These are phyloP conservation scores for Coemansia sp. DNA, from an alignment of 192 early-diverging fungal genomes.

Conservation along the genomic window DNA sequence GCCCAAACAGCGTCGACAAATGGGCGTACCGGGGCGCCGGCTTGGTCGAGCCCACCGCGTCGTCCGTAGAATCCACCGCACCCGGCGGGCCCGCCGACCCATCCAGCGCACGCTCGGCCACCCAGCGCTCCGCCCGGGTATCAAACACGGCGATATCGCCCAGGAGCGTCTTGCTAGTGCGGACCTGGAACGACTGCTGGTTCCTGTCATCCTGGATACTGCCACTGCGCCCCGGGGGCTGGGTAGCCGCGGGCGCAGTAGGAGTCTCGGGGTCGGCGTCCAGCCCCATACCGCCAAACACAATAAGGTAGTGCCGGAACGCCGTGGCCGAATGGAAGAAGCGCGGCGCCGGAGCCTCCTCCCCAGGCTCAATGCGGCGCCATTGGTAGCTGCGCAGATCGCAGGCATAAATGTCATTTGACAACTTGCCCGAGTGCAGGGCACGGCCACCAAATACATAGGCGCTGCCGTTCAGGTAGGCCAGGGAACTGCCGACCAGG, in stretches of 20 bases:
- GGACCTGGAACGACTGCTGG: constrained; percentile 49
- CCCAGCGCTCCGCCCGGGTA: constrained; percentile 52
- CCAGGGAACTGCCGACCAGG: constrained; percentile 61
- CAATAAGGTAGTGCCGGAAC: constrained; percentile 57
- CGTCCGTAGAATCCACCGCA: neutral
- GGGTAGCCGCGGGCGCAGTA: neutral
- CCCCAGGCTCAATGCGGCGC: constrained; percentile 46
- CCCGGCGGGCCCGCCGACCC: neutral
- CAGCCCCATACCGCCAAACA: constrained; percentile 79
- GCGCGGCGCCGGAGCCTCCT: constrained; percentile 43
- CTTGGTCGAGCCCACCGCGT: constrained; percentile 26
- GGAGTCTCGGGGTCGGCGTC: constrained; percentile 18
- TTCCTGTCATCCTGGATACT: constrained; percentile 32
- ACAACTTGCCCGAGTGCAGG: constrained; percentile 61
- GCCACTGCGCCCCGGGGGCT: neutral
- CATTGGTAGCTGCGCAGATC: constrained; percentile 58
- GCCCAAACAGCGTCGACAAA: constrained; percentile 60
- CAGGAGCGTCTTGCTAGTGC: constrained; percentile 55
- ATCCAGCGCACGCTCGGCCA: constrained; percentile 16
- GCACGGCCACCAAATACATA: constrained; percentile 70
- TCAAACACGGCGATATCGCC: constrained; percentile 67
- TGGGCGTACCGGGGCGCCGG: constrained; percentile 76
- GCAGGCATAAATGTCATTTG: constrained; percentile 63
- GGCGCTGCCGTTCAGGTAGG: constrained; percentile 53
- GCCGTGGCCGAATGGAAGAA: constrained; percentile 74